These are phyloP conservation scores for Trichoderma brevicompactum DNA, from an alignment of 2,329 filamentous ascomycete species.

Conservation along the genomic window DNA sequence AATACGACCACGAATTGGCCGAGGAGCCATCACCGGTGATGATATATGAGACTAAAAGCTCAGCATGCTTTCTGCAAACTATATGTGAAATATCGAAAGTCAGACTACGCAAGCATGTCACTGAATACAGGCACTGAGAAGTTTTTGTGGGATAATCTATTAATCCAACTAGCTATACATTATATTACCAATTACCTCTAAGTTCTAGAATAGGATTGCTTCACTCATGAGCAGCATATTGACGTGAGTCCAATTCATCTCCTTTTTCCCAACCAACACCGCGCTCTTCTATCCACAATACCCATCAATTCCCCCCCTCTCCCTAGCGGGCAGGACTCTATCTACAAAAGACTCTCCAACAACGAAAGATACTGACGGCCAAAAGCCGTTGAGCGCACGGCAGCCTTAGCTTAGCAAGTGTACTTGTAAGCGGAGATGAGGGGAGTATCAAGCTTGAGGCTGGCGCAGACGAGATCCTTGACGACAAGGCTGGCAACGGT, in stretches of 20 bases:
- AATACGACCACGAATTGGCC: background rate
- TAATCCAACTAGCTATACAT: conserved; percentile 14
- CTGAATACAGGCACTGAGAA: too few relatives aligned
- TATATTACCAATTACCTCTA: conserved; percentile 19
- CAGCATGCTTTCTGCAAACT: background rate
- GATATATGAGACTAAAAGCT: background rate
- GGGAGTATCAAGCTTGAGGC: conserved; percentile 39
- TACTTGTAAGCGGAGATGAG: conserved; percentile 42
- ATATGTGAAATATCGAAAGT: background rate
- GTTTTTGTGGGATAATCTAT: background rate
- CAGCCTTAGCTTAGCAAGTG: conserved; percentile 36
- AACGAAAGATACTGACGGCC: background rate
- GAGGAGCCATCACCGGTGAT: background rate
- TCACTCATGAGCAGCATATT: conserved; percentile 16
- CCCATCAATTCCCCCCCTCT: background rate
- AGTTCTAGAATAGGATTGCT: conserved; percentile 19
- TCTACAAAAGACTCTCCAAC: background rate
- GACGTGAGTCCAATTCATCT: conserved; percentile 20
- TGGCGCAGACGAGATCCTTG: conserved; percentile 41
- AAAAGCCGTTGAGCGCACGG: background rate
- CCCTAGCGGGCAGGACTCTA: background rate
- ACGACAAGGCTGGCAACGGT: conserved; percentile 37
- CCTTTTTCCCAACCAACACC: conserved; percentile 11
- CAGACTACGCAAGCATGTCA: too few relatives aligned
- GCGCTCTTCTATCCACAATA: conserved; percentile 22